Evolutionary conservation across 2,329 filamentous ascomycete genomes (phyloP).

Genomic region (Colletotrichum sublineola): DNA sequence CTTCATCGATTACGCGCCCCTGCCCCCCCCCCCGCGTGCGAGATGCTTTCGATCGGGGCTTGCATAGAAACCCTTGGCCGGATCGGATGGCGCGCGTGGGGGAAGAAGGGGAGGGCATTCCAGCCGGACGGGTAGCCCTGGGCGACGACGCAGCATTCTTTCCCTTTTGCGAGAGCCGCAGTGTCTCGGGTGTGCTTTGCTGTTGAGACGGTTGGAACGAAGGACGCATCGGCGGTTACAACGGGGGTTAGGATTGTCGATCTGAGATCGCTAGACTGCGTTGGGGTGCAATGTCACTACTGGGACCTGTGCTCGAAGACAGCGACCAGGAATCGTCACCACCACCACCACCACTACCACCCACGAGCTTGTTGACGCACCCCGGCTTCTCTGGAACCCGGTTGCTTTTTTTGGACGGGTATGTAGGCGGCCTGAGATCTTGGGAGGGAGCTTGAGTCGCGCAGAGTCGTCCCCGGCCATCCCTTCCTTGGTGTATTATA

Average conservation of each 20-base stretch:
- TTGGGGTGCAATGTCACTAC: background rate
- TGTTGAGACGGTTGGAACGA: background rate
- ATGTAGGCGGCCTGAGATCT: background rate
- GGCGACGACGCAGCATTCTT: background rate
- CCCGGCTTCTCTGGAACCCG: background rate
- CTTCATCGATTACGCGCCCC: background rate
- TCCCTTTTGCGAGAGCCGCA: too few species aligned
- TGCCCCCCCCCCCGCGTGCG: too few species aligned
- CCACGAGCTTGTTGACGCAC: too few species aligned
- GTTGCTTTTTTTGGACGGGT: background rate
- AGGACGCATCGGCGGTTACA: background rate
- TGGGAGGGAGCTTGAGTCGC: too few species aligned
- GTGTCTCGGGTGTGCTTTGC: background rate
- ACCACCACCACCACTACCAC: background rate
- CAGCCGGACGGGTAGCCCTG: too few species aligned
- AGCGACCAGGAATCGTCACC: too few species aligned
- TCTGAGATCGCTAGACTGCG: background rate
- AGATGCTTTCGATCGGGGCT: background rate
- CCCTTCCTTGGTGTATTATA: background rate
- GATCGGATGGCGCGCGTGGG: background rate
- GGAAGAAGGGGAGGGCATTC: background rate
- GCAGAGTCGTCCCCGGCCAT: background rate
- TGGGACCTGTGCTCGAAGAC: background rate
- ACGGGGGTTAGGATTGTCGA: background rate
- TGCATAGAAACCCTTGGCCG: too few species aligned